Evolutionary conservation across 164 flowering plant species (phyloP).

Genomic region (Amborella trichopoda): DNA sequence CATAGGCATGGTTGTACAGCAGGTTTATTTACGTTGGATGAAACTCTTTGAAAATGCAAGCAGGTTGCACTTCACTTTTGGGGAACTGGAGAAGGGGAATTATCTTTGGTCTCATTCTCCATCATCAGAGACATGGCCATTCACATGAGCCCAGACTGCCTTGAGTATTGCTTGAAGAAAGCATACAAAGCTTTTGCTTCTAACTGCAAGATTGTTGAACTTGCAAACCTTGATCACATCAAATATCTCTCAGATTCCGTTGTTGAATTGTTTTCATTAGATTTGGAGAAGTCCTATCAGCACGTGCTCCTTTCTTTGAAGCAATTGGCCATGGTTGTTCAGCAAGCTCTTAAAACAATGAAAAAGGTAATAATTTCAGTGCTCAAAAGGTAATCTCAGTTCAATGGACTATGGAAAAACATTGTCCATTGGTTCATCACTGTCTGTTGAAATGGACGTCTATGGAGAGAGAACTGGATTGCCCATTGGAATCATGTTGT

Average conservation of each 20-base stretch:
- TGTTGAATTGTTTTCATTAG: constrained; percentile 62
- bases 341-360: constrained; percentile 44
- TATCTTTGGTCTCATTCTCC: constrained; percentile 45
- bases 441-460: too few relatives aligned
- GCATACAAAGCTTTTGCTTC: constrained; percentile 47
- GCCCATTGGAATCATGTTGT: too few relatives aligned
- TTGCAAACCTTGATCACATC: constrained; percentile 29
- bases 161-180: constrained; percentile 44
- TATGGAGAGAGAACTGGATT: too few relatives aligned
- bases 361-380: constrained; percentile 64
- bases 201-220: constrained; percentile 43
- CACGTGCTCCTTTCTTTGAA: constrained; percentile 41
- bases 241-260: constrained; percentile 44
- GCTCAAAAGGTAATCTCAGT: too few relatives aligned
- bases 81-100: constrained; percentile 53
- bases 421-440: too few relatives aligned
- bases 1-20: too few relatives aligned
- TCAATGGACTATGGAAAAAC: too few relatives aligned
- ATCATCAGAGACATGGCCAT: constrained; percentile 41
- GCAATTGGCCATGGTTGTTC: constrained; percentile 55
- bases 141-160: constrained; percentile 26
- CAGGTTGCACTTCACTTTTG: constrained; percentile 79
- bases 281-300: constrained; percentile 41
- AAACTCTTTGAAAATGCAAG: constrained; percentile 12
- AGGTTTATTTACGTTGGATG: too few relatives aligned